Evolutionary conservation across 176 grass and related monocot species (phyloP), one percentile per base, ranked within the genome.

Genomic region (Saccharum spontaneum): DNA sequence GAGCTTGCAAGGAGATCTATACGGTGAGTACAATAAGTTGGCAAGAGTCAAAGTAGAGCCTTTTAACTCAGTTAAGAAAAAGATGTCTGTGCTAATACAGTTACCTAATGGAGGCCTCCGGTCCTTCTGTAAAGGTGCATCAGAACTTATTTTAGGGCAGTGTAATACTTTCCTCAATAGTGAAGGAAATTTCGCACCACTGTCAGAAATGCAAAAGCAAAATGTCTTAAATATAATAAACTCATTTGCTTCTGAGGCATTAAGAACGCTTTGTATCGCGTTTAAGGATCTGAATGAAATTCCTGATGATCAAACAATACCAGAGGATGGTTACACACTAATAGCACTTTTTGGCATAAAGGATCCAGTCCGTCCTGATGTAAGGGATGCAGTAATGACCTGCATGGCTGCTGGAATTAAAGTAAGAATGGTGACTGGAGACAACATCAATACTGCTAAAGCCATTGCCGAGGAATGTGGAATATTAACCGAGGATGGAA

Each of bases 381-480:
- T 95, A 39, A 95, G 83, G 73, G 91, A 98, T 70, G 89, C 95
- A 1, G 91, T 98, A 68, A 82, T 86, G 89, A 88, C 75, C n/a
- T 98, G 95, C 75, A 86, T 87, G 69, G 87, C 89, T 83, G 95
- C 95, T 41, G 95, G 92, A 73, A 90, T 98, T 88, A 91, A 75
- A 18, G 92, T 98, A 63, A 88, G 87, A 76, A 98, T 98, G 92
- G 89, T 98, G 22, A 98, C 95, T 0, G 92, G 92, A 49, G 95
- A 98, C 66, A 98, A 95, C 41, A 98, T 98, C 63, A 88, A 98
- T 83, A 98, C 95, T 22, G 95, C 95, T 73, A 98, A 93, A 77
- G 95, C 95, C 75, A 98, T 98, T 71, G 95, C 95, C 11, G 90
- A 89, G 82, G 92, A 98, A 87, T 98, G 95, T 83, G 92, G 95